These are phyloP conservation scores for Agaricus subrufescens DNA, from an alignment of 768 basidiomycete genomes.

Conservation along the genomic window DNA sequence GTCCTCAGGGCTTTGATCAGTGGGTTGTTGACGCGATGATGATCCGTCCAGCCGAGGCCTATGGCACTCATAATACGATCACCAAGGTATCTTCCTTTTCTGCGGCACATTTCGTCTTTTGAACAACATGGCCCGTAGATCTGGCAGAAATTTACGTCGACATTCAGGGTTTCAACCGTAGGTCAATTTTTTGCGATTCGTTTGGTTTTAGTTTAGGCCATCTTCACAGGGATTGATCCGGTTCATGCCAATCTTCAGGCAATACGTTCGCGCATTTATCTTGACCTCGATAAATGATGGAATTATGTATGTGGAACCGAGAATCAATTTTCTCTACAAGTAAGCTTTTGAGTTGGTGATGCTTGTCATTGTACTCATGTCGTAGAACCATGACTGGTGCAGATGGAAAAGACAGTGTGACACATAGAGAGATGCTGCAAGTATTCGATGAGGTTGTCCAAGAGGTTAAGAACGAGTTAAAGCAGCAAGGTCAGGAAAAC, in stretches of 20 bases:
- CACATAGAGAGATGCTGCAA: slow-evolving; percentile 55
- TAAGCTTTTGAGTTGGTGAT: slow-evolving; percentile 21
- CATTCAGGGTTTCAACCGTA: slow-evolving; percentile 46
- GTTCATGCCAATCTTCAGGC: slow-evolving; percentile 55
- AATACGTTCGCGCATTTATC: slow-evolving; percentile 63
- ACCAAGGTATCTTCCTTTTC: slow-evolving; percentile 40
- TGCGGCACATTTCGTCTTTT: not conserved
- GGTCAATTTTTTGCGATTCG: slow-evolving; percentile 13
- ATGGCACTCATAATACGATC: slow-evolving; percentile 66
- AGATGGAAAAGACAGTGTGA: slow-evolving; percentile 52
- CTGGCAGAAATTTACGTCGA: slow-evolving; percentile 66
- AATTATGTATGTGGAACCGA: slow-evolving; percentile 63
- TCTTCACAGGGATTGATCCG: slow-evolving; percentile 35
- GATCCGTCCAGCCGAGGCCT: slow-evolving; percentile 69
- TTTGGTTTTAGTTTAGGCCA: not conserved
- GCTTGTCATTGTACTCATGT: not conserved
- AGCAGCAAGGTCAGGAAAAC: slow-evolving; percentile 45
- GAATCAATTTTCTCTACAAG: slow-evolving; percentile 62
- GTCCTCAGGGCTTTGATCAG: slow-evolving; percentile 60
- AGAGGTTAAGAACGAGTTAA: slow-evolving; percentile 50
- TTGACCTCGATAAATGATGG: slow-evolving; percentile 65
- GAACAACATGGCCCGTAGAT: slow-evolving; percentile 40
- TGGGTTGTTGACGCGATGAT: slow-evolving; percentile 59
- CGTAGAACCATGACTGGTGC: slow-evolving; percentile 50
- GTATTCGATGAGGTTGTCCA: slow-evolving; percentile 48